These are phyloP conservation scores for Epichloe uncinata DNA, from an alignment of 2,329 filamentous ascomycete genomes.

Conservation along the genomic window DNA sequence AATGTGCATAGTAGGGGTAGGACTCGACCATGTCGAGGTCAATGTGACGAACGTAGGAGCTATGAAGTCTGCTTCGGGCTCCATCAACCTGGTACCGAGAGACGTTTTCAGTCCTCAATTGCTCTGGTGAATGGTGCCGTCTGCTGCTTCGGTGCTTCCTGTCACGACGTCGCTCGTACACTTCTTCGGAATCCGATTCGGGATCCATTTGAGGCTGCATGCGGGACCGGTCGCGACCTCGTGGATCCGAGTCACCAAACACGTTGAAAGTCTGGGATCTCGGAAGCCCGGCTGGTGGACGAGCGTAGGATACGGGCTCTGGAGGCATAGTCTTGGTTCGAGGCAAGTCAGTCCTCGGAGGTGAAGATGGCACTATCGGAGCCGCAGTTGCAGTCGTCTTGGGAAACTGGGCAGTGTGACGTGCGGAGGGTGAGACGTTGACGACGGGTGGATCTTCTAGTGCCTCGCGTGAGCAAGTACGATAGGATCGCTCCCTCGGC, in stretches of 20 bases:
- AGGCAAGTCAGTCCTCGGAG: slow-evolving; percentile 19
- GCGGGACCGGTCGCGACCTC: slow-evolving; percentile 25
- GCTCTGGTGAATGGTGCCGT: slow-evolving; percentile 22
- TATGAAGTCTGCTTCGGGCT: slow-evolving; percentile 15
- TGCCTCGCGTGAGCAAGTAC: slow-evolving; percentile 19
- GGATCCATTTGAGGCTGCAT: slow-evolving; percentile 22
- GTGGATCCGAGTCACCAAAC: slow-evolving; percentile 14
- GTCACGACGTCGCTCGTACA: slow-evolving; percentile 17
- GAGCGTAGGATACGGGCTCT: slow-evolving; percentile 13
- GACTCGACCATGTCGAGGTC: slow-evolving; percentile 11
- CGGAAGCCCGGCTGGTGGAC: slow-evolving; percentile 16
- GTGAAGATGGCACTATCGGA: slow-evolving; percentile 16
- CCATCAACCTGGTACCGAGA: slow-evolving; percentile 19
- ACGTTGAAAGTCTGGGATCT: slow-evolving; percentile 22
- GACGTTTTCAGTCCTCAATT: slow-evolving; percentile 11
- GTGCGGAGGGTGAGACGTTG: slow-evolving; percentile 17
- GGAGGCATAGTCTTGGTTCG: slow-evolving; percentile 23
- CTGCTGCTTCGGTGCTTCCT: slow-evolving; percentile 23
- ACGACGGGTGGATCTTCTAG: slow-evolving; percentile 19
- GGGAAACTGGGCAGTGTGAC: slow-evolving; percentile 14
- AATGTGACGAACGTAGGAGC: slow-evolving; percentile 15
- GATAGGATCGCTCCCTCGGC: slow-evolving; percentile 17
- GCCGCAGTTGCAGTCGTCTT: slow-evolving; percentile 14
- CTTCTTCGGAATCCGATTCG: slow-evolving; percentile 23
- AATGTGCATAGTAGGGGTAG: slow-evolving; percentile 13